phyloP scores from a whole-genome alignment of 2,329 filamentous ascomycete species.

The Bipolaris victoriae region DNA sequence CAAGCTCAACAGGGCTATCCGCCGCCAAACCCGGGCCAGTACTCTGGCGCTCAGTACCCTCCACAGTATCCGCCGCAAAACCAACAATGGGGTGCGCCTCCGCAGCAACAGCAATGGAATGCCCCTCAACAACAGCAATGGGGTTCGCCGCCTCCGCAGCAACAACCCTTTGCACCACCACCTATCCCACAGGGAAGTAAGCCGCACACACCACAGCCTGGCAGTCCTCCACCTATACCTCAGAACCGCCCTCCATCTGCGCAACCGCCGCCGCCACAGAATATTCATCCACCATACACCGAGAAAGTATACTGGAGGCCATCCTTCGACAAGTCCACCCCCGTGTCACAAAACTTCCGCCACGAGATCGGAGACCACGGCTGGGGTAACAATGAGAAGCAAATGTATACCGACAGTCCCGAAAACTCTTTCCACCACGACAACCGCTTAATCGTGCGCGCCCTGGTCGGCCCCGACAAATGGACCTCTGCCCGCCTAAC shows the following conservation, averaged over 20 bases:
- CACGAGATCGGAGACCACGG: slow-evolving; percentile 64
- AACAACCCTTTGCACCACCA: slow-evolving; percentile 35
- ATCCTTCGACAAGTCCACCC: slow-evolving; percentile 55
- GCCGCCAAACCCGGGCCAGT: slow-evolving; percentile 20
- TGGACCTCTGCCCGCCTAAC: slow-evolving; percentile 64
- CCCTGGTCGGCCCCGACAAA: slow-evolving; percentile 51
- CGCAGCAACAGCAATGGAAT: slow-evolving; percentile 22
- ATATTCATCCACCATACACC: slow-evolving; percentile 28
- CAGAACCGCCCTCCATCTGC: slow-evolving; percentile 36
- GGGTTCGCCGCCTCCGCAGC: slow-evolving; percentile 33
- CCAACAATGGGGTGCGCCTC: slow-evolving; percentile 21
- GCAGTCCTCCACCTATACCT: slow-evolving; percentile 31
- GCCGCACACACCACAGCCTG: slow-evolving; percentile 33
- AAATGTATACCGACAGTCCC: slow-evolving; percentile 61
- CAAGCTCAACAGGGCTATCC: slow-evolving; percentile 13
- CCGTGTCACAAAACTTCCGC: slow-evolving; percentile 60
- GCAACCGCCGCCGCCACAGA: slow-evolving; percentile 40
- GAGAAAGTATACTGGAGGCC: slow-evolving; percentile 60
- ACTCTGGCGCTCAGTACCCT: slow-evolving; percentile 29
- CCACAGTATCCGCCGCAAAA: slow-evolving; percentile 28
- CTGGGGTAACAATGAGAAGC: slow-evolving; percentile 67
- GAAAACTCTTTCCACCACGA: slow-evolving; percentile 63
- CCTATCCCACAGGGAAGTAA: slow-evolving; percentile 42
- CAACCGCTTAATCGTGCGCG: slow-evolving; percentile 60
- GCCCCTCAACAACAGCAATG: slow-evolving; percentile 26